A percentile compares a stretch with the other conserved stretches of the same genome.
These are phyloP conservation scores for Parasitella parasitica DNA, from an alignment of 371 early-diverging fungal genomes.

Conservation along the genomic window DNA sequence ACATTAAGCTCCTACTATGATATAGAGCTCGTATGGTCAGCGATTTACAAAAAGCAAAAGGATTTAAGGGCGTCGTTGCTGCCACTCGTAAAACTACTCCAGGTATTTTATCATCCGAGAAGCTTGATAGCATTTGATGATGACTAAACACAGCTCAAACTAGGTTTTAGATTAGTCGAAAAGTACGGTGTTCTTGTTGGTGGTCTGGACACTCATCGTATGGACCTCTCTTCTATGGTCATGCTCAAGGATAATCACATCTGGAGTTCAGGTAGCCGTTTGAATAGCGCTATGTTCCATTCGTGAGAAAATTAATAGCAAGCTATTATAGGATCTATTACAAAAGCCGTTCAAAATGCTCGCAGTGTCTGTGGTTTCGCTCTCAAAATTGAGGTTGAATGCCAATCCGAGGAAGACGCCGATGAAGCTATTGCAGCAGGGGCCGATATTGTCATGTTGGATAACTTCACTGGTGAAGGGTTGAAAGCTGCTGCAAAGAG, in stretches of 20 bases:
- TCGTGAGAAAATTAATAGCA: background rate
- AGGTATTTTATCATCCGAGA: constrained; percentile 47
- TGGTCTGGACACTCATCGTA: constrained; percentile 94
- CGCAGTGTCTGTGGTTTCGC: constrained; percentile 87
- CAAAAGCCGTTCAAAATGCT: constrained; percentile 82
- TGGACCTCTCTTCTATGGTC: constrained; percentile 96
- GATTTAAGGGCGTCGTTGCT: constrained; percentile 88
- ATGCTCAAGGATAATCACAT: constrained; percentile 99
- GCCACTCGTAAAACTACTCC: constrained; percentile 99
- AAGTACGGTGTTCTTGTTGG: constrained; percentile 98
- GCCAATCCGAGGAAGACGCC: constrained; percentile 88
- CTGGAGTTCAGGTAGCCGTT: constrained; percentile 79
- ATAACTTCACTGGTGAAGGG: constrained; percentile 71
- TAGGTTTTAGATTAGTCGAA: constrained; percentile 94
- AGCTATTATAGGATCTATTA: constrained; percentile 65
- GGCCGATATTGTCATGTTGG: constrained; percentile 96
- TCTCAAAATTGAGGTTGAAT: constrained; percentile 97
- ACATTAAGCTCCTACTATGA: background rate
- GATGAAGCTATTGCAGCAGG: constrained; percentile 96
- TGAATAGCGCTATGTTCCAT: background rate
- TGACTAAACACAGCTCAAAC: background rate
- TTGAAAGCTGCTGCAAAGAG: constrained; percentile 64
- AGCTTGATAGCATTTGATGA: background rate
- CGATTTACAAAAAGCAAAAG: constrained; percentile 66
- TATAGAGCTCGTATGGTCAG: constrained; percentile 61